phyloP scores from a whole-genome alignment of 2,329 filamentous ascomycete species.

The Sporothrix dimorphospora region DNA sequence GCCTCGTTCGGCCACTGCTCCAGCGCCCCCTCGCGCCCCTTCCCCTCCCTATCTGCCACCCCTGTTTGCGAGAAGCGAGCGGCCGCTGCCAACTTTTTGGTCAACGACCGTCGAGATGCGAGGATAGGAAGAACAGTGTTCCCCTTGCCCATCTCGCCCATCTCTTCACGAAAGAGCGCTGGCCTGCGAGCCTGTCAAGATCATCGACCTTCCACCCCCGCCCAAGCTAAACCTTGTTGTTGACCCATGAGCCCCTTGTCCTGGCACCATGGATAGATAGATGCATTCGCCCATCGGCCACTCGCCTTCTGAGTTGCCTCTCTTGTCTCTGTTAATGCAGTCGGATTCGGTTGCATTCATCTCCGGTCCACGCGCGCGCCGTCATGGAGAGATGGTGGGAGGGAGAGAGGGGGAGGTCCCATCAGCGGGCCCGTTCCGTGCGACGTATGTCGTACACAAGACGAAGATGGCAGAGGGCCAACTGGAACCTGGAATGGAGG shows the following conservation, averaged over 20 bases:
- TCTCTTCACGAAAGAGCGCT: neutral
- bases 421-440: neutral
- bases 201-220: neutral
- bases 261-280: neutral
- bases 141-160: neutral
- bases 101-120: neutral
- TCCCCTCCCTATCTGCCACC: neutral
- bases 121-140: neutral
- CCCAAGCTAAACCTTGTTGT: constrained; percentile 10
- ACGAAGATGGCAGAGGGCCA: neutral
- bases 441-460: neutral
- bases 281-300: neutral
- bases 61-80: constrained; percentile 1
- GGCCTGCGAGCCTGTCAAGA: neutral
- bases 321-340: neutral
- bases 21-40: neutral
- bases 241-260: neutral
- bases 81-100: neutral
- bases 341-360: constrained; percentile 10
- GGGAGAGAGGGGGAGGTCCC: neutral
- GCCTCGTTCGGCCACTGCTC: neutral
- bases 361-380: constrained; percentile 15
- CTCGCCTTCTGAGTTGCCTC: neutral
- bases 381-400: neutral
- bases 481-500: neutral